Conservation (phyloP, 768 basidiomycete genomes). For the Trametes cinnabarina region DNA sequence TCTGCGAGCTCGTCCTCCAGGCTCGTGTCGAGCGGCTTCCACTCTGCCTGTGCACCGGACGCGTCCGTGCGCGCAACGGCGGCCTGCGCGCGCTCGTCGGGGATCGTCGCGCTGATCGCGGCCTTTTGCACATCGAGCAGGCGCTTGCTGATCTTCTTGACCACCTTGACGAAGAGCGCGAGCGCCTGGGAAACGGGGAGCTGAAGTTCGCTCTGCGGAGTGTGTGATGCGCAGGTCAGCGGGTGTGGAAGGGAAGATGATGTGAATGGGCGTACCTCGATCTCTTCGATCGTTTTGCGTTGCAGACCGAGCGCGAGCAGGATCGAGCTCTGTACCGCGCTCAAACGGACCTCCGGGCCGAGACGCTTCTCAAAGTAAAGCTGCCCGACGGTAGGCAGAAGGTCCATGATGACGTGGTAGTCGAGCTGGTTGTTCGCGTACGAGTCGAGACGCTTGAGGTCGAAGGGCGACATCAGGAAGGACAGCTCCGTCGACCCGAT, state of each 20-base stretch:
- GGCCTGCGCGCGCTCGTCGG: conserved; percentile 36
- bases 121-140: conserved; percentile 78
- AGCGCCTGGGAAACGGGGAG: conserved; percentile 85
- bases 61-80: conserved; percentile 23
- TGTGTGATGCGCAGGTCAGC: not conserved
- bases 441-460: conserved; percentile 91
- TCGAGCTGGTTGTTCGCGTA: conserved; percentile 96
- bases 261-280: conserved; percentile 57
- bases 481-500: conserved; percentile 51
- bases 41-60: conserved; percentile 17
- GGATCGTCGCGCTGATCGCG: conserved; percentile 65
- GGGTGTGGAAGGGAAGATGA: not conserved
- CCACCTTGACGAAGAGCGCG: conserved; percentile 87
- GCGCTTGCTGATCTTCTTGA: conserved; percentile 78
- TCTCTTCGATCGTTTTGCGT: conserved; percentile 82
- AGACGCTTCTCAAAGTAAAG: conserved; percentile 81
- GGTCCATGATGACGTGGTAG: conserved; percentile 93
- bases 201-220: conserved; percentile 65
- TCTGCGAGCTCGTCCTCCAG: conserved; percentile 41
- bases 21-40: conserved; percentile 29
- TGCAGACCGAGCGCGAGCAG: conserved; percentile 87
- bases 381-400: conserved; percentile 77
- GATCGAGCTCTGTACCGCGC: conserved; percentile 90
- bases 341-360: conserved; percentile 64
- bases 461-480: conserved; percentile 80